phyloP scores from a whole-genome alignment of 2,329 filamentous ascomycete genomes.

The Fusarium bulbicola region DNA sequence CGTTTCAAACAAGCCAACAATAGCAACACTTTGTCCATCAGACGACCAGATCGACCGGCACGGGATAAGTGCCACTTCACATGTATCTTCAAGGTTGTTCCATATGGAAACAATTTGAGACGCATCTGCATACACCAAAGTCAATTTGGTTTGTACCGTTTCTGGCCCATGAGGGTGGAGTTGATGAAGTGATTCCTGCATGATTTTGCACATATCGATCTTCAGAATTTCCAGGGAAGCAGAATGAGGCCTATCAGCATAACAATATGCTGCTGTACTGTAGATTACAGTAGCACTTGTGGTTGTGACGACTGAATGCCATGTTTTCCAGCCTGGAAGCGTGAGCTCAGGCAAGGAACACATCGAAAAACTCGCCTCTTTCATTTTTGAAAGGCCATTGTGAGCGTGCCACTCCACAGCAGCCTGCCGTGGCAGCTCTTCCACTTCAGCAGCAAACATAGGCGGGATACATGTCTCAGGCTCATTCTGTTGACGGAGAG shows the following conservation, averaged over 20 bases:
- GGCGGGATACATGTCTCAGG: slow-evolving; percentile 62
- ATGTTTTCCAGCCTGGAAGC: slow-evolving; percentile 41
- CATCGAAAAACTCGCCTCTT: slow-evolving; percentile 42
- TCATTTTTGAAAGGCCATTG: slow-evolving; percentile 60
- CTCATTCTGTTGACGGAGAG: slow-evolving; percentile 49
- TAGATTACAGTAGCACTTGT: slow-evolving; percentile 42
- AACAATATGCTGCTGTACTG: slow-evolving; percentile 40
- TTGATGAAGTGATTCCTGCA: slow-evolving; percentile 36
- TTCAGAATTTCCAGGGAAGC: slow-evolving; percentile 13
- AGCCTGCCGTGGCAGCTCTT: slow-evolving; percentile 76
- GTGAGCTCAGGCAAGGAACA: slow-evolving; percentile 25
- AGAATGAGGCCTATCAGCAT: not conserved
- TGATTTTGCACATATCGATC: slow-evolving; percentile 29
- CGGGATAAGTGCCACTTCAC: slow-evolving; percentile 43
- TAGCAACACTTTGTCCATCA: slow-evolving; percentile 44
- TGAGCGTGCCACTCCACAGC: slow-evolving; percentile 86
- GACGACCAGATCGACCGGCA: slow-evolving; percentile 50
- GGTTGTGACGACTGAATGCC: slow-evolving; percentile 42
- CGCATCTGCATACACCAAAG: slow-evolving; percentile 47
- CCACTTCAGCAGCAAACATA: slow-evolving; percentile 79
- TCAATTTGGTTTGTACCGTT: slow-evolving; percentile 33
- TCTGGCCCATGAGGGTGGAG: slow-evolving; percentile 25
- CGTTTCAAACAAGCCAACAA: slow-evolving; percentile 47
- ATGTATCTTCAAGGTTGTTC: slow-evolving; percentile 3
- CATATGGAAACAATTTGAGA: slow-evolving; percentile 27